Base-by-base conservation (phyloP, 352 stramenopile species). In the Poterioochromonas sp. region DNA sequence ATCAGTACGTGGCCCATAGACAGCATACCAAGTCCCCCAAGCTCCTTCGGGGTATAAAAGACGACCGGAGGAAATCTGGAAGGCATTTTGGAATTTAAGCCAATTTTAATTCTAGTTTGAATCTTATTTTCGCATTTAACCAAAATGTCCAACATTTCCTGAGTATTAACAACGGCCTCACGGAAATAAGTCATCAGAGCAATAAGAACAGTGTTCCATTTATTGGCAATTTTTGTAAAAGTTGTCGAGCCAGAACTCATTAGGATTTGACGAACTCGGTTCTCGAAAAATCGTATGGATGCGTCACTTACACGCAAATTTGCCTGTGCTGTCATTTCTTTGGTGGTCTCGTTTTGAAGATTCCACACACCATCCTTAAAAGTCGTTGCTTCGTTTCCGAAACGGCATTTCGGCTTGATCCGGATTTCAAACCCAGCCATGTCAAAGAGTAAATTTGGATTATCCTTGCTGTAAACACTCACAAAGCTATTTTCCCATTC, bases 41-140 rank as follows among this genome's bases (percentile, higher is more conserved):
- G 81, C 80, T 99, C 96, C 65, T 99, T 99, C 0, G 96, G 96
- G 26, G 94, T 98, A 84, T 99, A 99, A 84, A 99, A 99, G 35
- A 99, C 95, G 35, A 98, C 95, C 15, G 96, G 96, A 47, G 96
- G 96, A 87, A 99, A 98, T 73, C 95, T 92, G 65, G 91, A 97
- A 51, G 95, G 95, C 95, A 99, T 99, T 85, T 99, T 99, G 81
- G 92, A 98, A 89, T 99, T 99, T 69, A 99, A 84, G 3, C 96
- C 96, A 78, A 99, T 99, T 88, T 99, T 99, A 85, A 99, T 99
- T 84, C 96, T 89, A 64, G 95, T 99, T 84, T 99, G 96, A 80
- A 99, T 99, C 87, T 99, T 99, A 86, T 99, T 99, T 82, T 99
- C 96, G 82, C 97, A 99, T 85, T 99, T 99, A 0, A 84, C 96